Percentiles rank a stretch among this genome's conserved stretches.
phyloP scores from a whole-genome alignment of 148 eudicot genomes.

The Chenopodium formosanum region DNA sequence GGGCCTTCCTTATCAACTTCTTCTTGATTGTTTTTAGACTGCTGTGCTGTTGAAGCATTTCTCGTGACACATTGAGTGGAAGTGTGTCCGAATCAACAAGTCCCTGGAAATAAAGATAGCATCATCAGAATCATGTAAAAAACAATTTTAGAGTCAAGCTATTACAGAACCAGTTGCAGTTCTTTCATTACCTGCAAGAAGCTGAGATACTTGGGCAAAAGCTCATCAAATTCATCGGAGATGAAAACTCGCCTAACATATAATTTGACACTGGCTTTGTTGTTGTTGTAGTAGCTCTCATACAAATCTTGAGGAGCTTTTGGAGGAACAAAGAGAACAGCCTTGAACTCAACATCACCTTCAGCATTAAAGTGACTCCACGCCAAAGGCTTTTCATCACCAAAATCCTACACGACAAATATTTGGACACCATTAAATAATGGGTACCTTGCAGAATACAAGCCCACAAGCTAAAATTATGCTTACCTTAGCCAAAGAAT shows the following conservation, averaged over 20 bases:
- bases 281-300: slow-evolving; percentile 89
- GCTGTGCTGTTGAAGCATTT: slow-evolving; percentile 99
- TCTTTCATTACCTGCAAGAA: slow-evolving; percentile 68
- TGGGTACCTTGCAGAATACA: not conserved
- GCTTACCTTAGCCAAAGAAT: slow-evolving; percentile 82
- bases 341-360: slow-evolving; percentile 99
- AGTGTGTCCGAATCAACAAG: slow-evolving; percentile 97
- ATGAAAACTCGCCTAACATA: slow-evolving; percentile 94
- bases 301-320: slow-evolving; percentile 96
- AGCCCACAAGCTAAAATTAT: not conserved
- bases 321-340: slow-evolving; percentile 92
- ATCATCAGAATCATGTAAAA: slow-evolving; percentile 18
- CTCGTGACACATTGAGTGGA: slow-evolving; percentile 96
- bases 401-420: slow-evolving; percentile 57
- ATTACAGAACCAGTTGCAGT: not conserved
- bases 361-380: slow-evolving; percentile 99
- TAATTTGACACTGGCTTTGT: slow-evolving; percentile 87
- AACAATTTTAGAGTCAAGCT: slow-evolving; percentile 1
- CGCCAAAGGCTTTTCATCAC: slow-evolving; percentile 85
- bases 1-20: slow-evolving; percentile 95
- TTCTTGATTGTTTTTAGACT: slow-evolving; percentile 98
- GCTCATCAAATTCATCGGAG: slow-evolving; percentile 97
- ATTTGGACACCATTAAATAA: not conserved
- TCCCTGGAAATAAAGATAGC: slow-evolving; percentile 52
- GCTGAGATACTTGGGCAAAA: slow-evolving; percentile 88